Conservation (phyloP, 2,329 filamentous ascomycete genomes). For the Metarhizium sp. region DNA sequence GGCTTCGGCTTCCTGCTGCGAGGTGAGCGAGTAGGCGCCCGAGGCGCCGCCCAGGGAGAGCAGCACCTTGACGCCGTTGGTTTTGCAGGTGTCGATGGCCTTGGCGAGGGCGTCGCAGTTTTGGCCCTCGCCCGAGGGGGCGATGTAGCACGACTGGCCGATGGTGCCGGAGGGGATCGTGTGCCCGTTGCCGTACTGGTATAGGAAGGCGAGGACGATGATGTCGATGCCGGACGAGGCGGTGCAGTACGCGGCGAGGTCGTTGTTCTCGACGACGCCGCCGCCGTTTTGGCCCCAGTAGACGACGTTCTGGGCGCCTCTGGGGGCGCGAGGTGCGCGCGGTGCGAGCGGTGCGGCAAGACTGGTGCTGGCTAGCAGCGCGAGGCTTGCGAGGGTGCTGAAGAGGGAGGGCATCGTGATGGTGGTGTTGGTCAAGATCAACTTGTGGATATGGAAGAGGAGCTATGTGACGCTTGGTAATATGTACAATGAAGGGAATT, state of each 20-base stretch:
- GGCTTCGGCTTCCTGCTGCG: conserved; percentile 10
- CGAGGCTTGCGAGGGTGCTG: conserved; percentile 5
- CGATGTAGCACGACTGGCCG: conserved; percentile 28
- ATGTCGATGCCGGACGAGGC: conserved; percentile 29
- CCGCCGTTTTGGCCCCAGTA: conserved; percentile 21
- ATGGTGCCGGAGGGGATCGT: conserved; percentile 29
- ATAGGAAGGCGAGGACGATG: conserved; percentile 33
- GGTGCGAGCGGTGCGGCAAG: conserved; percentile 5
- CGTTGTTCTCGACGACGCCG: conserved; percentile 22
- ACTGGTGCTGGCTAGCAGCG: conserved; percentile 10
- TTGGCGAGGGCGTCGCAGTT: conserved; percentile 13
- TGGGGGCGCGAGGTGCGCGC: conserved; percentile 1
- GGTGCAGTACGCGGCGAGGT: conserved; percentile 28
- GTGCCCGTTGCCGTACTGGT: conserved; percentile 25
- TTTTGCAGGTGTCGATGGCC: conserved; percentile 14
- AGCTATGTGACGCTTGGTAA: background rate
- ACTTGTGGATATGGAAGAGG: background rate
- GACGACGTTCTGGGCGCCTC: conserved; percentile 20
- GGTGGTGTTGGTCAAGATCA: background rate
- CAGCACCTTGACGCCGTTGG: conserved; percentile 12
- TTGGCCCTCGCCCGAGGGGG: conserved; percentile 19
- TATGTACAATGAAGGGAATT: background rate
- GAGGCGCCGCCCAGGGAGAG: conserved; percentile 11
- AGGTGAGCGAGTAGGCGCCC: conserved; percentile 11
- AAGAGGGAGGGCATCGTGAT: conserved; percentile 12